These are phyloP conservation scores for Malassezia slooffiae DNA, from an alignment of 1,284 basidiomycete species.

Conservation along the genomic window DNA sequence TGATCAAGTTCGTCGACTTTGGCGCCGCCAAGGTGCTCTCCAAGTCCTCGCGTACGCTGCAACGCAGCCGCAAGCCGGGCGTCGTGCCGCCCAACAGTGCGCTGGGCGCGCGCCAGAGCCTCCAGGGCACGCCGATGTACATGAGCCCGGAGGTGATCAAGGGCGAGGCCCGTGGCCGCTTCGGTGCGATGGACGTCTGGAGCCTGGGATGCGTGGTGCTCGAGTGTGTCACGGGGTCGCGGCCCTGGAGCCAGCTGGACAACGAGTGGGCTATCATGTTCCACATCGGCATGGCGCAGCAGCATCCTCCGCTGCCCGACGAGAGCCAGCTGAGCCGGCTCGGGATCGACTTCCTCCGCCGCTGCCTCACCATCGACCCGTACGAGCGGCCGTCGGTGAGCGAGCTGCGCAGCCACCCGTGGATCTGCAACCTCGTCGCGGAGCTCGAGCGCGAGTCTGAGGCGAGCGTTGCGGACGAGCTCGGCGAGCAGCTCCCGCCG, in stretches of 20 bases:
- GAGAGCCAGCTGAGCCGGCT: conserved; percentile 73
- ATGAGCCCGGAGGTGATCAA: conserved; percentile 99
- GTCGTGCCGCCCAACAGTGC: conserved; percentile 22
- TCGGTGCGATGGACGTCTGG: conserved; percentile 99
- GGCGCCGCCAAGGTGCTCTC: conserved; percentile 95
- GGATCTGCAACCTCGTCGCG: conserved; percentile 56
- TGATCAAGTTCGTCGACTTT: conserved; percentile 97
- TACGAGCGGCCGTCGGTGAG: conserved; percentile 68
- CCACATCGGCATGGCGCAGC: conserved; percentile 92
- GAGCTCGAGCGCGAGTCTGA: conserved; percentile 33
- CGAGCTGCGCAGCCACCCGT: conserved; percentile 77
- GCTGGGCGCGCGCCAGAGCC: conserved; percentile 40
- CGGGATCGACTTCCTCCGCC: conserved; percentile 87
- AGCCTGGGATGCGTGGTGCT: conserved; percentile 89
- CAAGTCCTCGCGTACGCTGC: conserved; percentile 66
- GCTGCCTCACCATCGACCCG: conserved; percentile 81
- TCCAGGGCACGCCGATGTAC: conserved; percentile 97
- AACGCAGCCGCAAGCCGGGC: conserved; percentile 36
- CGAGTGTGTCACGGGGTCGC: conserved; percentile 88
- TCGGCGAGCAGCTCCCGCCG: no score
- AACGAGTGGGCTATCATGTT: conserved; percentile 99
- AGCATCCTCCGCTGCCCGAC: conserved; percentile 90
- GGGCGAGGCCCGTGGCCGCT: conserved; percentile 56
- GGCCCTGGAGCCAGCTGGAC: conserved; percentile 96
- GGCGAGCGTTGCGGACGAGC: conserved; percentile 4